Evolutionary conservation across 257 asterid species (phyloP).

Genomic region (Lantana camara): DNA sequence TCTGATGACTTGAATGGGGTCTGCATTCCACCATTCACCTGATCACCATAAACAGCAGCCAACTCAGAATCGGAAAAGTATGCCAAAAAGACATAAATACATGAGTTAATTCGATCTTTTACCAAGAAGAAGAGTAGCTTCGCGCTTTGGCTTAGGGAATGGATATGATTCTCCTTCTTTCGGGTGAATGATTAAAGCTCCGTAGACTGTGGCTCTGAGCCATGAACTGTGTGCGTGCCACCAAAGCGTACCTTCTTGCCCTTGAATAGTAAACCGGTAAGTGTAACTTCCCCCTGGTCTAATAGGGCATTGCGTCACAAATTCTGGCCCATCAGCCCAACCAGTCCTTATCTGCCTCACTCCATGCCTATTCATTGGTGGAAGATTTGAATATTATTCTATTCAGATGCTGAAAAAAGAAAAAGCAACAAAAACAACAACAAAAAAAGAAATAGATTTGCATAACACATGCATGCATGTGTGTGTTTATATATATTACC

Average conservation of each 20-base stretch:
- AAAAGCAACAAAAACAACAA: too few relatives aligned
- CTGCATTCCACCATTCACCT: conserved; percentile 95
- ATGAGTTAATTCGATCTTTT: neutral
- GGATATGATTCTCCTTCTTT: conserved; percentile 69
- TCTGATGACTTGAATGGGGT: conserved; percentile 72
- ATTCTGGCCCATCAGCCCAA: conserved; percentile 96
- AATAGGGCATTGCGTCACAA: conserved; percentile 87
- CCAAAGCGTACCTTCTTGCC: conserved; percentile 94
- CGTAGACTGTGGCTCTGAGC: conserved; percentile 90
- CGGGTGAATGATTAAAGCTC: conserved; percentile 73
- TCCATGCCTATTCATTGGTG: conserved; percentile 62
- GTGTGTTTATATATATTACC: conserved; percentile 42
- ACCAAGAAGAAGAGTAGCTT: conserved; percentile 80
- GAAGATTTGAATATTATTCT: neutral
- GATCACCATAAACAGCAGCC: conserved; percentile 25
- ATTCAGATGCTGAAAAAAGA: neutral
- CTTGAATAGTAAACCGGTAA: conserved; percentile 75
- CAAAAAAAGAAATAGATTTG: neutral
- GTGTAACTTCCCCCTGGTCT: conserved; percentile 89
- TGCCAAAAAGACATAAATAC: neutral
- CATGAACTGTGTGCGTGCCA: conserved; percentile 98
- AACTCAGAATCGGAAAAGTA: neutral
- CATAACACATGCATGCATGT: conserved; percentile 12
- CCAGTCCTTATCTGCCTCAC: conserved; percentile 74
- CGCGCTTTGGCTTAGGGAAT: conserved; percentile 74